These are phyloP conservation scores for Sonneratia alba DNA, from an alignment of 345 rosid species.

Conservation along the genomic window DNA sequence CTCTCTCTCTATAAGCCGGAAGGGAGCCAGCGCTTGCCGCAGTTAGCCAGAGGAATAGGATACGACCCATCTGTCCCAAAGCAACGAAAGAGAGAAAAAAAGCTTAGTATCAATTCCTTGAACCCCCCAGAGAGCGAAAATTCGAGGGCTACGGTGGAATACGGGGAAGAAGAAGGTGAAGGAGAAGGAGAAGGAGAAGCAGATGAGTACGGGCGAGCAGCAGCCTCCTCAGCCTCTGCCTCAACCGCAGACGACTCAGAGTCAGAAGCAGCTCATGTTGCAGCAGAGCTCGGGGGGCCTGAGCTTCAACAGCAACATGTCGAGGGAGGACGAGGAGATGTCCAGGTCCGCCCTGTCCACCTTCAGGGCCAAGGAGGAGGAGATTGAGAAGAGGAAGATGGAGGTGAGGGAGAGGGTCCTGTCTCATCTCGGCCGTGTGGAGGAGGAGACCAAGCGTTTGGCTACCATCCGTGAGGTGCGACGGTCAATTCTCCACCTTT, in stretches of 20 bases:
- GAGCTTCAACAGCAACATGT: constrained; percentile 87
- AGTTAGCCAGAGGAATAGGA: background rate
- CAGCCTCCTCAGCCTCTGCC: constrained; percentile 16
- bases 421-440: constrained; percentile 67
- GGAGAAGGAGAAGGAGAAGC: constrained; percentile 13
- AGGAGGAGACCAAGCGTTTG: constrained; percentile 34
- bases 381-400: constrained; percentile 76
- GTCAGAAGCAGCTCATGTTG: constrained; percentile 23
- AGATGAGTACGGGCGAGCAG: constrained; percentile 29
- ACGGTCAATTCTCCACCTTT: too few species aligned
- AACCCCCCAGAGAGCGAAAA: constrained; percentile 13
- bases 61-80: constrained; percentile 15
- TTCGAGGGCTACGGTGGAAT: constrained; percentile 18
- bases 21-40: background rate
- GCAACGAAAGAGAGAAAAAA: constrained; percentile 4
- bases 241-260: constrained; percentile 27
- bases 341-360: constrained; percentile 76
- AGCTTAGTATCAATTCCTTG: constrained; percentile 16
- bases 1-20: constrained; percentile 1
- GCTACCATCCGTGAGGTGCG: constrained; percentile 72
- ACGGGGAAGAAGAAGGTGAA: constrained; percentile 20
- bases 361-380: constrained; percentile 91
- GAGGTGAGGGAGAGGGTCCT: constrained; percentile 85
- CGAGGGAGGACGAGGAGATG: constrained; percentile 69
- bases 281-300: constrained; percentile 22